Evolutionary conservation across 345 rosid species (phyloP).

Genomic region (Euphorbia pulcherrima): DNA sequence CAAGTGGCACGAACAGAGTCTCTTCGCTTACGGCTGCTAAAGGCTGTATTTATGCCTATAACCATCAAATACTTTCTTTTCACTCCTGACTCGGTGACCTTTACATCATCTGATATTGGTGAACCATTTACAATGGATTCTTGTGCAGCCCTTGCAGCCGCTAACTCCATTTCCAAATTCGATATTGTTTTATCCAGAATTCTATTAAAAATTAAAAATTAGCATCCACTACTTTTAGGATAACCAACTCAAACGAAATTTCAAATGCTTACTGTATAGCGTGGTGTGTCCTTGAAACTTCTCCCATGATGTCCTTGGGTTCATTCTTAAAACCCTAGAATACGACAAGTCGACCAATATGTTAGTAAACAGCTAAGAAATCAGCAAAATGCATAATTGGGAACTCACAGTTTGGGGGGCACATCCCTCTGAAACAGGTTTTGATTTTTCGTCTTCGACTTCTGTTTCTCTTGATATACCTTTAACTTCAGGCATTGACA

Average conservation of each 20-base stretch:
- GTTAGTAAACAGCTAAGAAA: constrained; percentile 13
- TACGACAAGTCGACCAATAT: neutral
- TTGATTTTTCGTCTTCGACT: constrained; percentile 46
- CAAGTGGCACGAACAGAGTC: constrained; percentile 93
- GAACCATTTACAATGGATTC: constrained; percentile 78
- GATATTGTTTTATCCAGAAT: constrained; percentile 77
- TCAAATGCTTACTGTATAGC: constrained; percentile 60
- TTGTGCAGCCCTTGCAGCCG: constrained; percentile 79
- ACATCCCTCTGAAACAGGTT: constrained; percentile 69
- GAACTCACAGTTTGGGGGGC: constrained; percentile 54
- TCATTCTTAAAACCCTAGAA: constrained; percentile 44
- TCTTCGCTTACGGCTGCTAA: constrained; percentile 91
- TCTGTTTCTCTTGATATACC: constrained; percentile 34
- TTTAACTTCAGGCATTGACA: constrained; percentile 73
- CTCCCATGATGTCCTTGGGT: constrained; percentile 51
- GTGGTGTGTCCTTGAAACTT: constrained; percentile 66
- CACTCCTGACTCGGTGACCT: constrained; percentile 38
- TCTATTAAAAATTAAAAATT: constrained; percentile 33
- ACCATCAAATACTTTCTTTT: constrained; percentile 83
- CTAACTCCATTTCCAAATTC: constrained; percentile 73
- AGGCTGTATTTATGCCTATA: constrained; percentile 85
- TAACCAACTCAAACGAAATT: neutral
- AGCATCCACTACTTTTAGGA: constrained; percentile 14
- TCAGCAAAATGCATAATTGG: neutral
- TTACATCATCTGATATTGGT: constrained; percentile 60